phyloP scores from a whole-genome alignment of 2,329 filamentous ascomycete genomes.

The Aureobasidium sp. region DNA sequence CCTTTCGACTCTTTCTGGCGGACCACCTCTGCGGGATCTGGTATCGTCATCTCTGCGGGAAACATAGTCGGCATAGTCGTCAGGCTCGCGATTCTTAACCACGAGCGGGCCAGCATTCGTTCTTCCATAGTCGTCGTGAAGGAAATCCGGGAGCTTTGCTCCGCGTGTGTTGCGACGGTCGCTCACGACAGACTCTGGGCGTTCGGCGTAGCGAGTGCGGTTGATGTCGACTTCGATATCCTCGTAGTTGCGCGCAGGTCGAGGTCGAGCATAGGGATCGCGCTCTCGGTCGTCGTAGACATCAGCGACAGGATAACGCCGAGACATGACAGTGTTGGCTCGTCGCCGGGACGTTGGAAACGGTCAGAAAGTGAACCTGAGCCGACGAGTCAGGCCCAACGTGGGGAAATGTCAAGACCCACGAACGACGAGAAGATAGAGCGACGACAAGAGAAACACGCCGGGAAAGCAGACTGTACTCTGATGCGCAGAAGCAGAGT shows the following conservation, averaged over 20 bases:
- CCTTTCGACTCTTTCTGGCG: conserved; percentile 32
- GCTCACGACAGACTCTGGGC: conserved; percentile 24
- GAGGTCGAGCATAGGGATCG: conserved; percentile 31
- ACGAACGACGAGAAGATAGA: not conserved
- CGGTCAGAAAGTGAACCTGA: conserved; percentile 2
- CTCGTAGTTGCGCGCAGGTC: conserved; percentile 40
- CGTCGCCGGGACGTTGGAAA: conserved; percentile 11
- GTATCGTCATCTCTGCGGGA: conserved; percentile 9
- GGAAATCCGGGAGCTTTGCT: conserved; percentile 42
- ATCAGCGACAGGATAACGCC: conserved; percentile 22
- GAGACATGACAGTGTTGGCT: conserved; percentile 14
- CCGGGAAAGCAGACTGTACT: not conserved
- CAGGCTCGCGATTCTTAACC: conserved; percentile 37
- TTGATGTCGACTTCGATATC: conserved; percentile 44
- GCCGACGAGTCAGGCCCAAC: not conserved
- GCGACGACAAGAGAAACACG: not conserved
- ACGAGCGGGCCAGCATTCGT: conserved; percentile 39
- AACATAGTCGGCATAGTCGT: conserved; percentile 26
- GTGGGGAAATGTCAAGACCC: conserved; percentile 3
- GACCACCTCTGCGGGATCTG: conserved; percentile 15
- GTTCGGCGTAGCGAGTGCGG: conserved; percentile 25
- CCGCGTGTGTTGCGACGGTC: conserved; percentile 32
- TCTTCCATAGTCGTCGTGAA: conserved; percentile 44
- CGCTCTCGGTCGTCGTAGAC: conserved; percentile 44
- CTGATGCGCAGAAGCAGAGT: not conserved